Conservation (phyloP, 2,329 filamentous ascomycete species). For the Dryadomyces quercus-mongolicae region DNA sequence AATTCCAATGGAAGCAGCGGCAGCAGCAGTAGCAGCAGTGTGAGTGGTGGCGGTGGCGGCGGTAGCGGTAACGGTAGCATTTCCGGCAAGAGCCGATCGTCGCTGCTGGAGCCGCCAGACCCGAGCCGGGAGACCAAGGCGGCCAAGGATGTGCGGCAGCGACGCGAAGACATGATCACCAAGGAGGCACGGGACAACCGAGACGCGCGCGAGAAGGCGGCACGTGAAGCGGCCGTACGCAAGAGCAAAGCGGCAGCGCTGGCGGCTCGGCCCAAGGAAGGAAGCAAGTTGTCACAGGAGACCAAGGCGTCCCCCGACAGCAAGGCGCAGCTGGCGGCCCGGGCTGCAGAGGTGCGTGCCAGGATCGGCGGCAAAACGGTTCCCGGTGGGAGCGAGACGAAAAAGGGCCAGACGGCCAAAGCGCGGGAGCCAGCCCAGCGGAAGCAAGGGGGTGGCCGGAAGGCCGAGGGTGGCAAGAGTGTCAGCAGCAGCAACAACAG, state of each 20-base stretch:
- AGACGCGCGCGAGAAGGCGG: not conserved
- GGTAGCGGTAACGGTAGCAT: too few species aligned
- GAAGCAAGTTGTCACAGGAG: slow-evolving; percentile 11
- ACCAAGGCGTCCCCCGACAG: slow-evolving; percentile 6
- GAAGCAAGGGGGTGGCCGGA: slow-evolving; percentile 1
- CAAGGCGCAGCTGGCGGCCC: not conserved
- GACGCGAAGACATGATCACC: slow-evolving; percentile 7
- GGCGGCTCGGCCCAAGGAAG: slow-evolving; percentile 5
- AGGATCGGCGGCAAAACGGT: not conserved
- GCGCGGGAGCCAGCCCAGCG: not conserved
- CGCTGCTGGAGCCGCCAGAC: not conserved
- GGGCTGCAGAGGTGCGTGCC: not conserved
- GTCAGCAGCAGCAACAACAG: not conserved
- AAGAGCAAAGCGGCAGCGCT: slow-evolving; percentile 6
- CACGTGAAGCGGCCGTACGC: not conserved
- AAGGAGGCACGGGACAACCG: slow-evolving; percentile 8
- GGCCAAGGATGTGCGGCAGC: slow-evolving; percentile 5
- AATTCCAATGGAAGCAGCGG: not conserved
- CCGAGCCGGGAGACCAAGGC: slow-evolving; percentile 8
- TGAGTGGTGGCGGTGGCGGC: too few species aligned
- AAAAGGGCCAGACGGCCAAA: not conserved
- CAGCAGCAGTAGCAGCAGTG: not conserved
- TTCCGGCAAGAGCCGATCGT: not conserved
- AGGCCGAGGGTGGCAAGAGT: not conserved
- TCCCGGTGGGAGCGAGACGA: not conserved